A percentile compares a stretch with the other conserved stretches of the same genome.
Conservation (phyloP, 2,329 filamentous ascomycete genomes). For the Metarhizium rileyi region DNA sequence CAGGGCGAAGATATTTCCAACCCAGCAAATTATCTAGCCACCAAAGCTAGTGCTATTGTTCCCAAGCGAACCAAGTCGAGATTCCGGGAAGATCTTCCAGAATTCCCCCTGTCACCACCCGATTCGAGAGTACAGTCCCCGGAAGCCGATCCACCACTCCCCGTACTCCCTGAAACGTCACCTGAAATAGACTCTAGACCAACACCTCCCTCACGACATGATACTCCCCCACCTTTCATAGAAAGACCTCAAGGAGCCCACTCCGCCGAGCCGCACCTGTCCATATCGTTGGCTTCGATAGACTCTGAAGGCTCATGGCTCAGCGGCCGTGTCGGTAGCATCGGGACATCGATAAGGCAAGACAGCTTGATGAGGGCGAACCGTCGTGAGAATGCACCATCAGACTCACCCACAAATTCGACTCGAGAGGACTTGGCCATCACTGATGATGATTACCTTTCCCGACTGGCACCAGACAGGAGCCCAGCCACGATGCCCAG, state of each 20-base stretch:
- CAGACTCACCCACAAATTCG: constrained; percentile 30
- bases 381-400: constrained; percentile 17
- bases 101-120: constrained; percentile 75
- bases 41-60: constrained; percentile 31
- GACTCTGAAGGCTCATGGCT: constrained; percentile 97
- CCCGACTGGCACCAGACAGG: constrained; percentile 28
- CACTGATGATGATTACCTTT: constrained; percentile 65
- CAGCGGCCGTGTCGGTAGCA: constrained; percentile 56
- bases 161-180: constrained; percentile 19
- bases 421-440: constrained; percentile 55
- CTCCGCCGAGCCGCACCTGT: constrained; percentile 55
- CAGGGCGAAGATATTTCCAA: constrained; percentile 22
- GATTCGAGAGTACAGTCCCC: constrained; percentile 74
- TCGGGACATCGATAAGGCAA: constrained; percentile 36
- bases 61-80: constrained; percentile 79
- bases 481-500: constrained; percentile 16
- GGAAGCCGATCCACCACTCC: constrained; percentile 43
- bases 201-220: constrained; percentile 26
- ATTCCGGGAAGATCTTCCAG: constrained; percentile 85
- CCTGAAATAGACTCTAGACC: constrained; percentile 16
- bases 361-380: constrained; percentile 26
- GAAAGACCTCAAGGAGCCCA: constrained; percentile 25
- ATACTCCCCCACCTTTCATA: constrained; percentile 36
- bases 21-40: constrained; percentile 18
- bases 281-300: constrained; percentile 84